These are phyloP conservation scores for Arctostaphylos glauca DNA, from an alignment of 148 eudicot genomes.

Conservation along the genomic window DNA sequence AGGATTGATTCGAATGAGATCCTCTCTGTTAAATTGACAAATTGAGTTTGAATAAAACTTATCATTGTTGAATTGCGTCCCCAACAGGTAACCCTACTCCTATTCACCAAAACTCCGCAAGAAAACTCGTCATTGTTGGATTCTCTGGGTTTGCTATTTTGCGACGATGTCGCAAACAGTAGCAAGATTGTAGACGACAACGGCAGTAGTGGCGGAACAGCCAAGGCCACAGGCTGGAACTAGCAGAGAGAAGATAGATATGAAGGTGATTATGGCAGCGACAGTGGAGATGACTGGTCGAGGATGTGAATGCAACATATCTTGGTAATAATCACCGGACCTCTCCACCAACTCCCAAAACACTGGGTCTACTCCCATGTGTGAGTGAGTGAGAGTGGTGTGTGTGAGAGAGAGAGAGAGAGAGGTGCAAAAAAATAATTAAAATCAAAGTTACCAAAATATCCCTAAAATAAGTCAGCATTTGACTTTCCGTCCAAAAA, in stretches of 20 bases:
- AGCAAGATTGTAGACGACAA: conserved; percentile 37
- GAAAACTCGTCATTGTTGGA: conserved; percentile 54
- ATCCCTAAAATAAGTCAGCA: no score
- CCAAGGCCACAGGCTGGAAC: conserved; percentile 35
- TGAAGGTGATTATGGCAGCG: conserved; percentile 16
- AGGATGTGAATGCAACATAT: no score
- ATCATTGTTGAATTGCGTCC: background rate
- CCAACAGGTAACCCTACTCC: background rate
- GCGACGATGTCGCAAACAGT: conserved; percentile 71
- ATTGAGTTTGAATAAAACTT: conserved; percentile 19
- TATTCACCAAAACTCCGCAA: background rate
- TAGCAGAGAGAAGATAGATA: background rate
- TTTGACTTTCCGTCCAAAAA: no score
- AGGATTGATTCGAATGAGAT: conserved; percentile 11
- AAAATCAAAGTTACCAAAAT: no score
- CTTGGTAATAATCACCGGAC: no score
- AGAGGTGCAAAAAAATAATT: no score
- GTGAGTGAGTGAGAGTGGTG: no score
- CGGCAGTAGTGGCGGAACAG: conserved; percentile 46
- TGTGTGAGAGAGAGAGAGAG: no score
- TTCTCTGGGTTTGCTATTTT: conserved; percentile 35
- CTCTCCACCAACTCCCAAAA: no score
- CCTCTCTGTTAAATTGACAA: background rate
- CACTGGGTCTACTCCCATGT: no score
- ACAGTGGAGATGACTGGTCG: background rate